These are phyloP conservation scores for Aspergillus caelatus DNA, from an alignment of 2,329 filamentous ascomycete genomes.

Conservation along the genomic window DNA sequence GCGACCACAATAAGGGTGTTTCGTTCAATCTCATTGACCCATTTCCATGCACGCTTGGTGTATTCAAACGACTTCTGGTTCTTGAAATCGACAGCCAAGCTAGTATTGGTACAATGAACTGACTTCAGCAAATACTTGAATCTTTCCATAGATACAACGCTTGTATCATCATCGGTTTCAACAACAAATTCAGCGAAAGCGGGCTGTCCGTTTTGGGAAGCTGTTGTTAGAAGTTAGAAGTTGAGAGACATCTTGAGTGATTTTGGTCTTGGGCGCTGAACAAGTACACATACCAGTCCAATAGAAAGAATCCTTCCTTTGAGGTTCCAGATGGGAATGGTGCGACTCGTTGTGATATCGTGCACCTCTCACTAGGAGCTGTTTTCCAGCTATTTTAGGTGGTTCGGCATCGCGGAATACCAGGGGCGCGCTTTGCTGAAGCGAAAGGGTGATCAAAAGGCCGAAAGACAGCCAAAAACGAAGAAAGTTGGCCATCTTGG, in stretches of 20 bases:
- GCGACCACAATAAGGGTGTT: constrained; percentile 25
- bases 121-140: constrained; percentile 19
- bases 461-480: constrained; percentile 18
- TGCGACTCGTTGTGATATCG: constrained; percentile 8
- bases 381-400: constrained; percentile 1
- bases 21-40: constrained; percentile 23
- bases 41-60: constrained; percentile 21
- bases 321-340: constrained; percentile 17
- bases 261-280: neutral
- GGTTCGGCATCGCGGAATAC: constrained; percentile 18
- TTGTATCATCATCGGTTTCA: constrained; percentile 19
- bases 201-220: constrained; percentile 16
- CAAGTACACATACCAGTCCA: constrained; percentile 20
- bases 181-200: constrained; percentile 24
- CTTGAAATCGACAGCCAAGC: constrained; percentile 19
- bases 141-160: constrained; percentile 22
- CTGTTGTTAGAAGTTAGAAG: constrained; percentile 10
- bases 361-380: neutral
- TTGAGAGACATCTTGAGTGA: neutral
- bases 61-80: constrained; percentile 16
- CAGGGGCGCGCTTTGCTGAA: constrained; percentile 17
- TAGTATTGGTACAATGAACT: constrained; percentile 20
- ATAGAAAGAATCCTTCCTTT: constrained; percentile 21
- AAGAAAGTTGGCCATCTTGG: constrained; percentile 20
- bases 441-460: constrained; percentile 17